Evolutionary conservation across 2,329 filamentous ascomycete species (phyloP), one percentile per base, ranked within the genome.

Genomic region (Pseudopithomyces chartarum): DNA sequence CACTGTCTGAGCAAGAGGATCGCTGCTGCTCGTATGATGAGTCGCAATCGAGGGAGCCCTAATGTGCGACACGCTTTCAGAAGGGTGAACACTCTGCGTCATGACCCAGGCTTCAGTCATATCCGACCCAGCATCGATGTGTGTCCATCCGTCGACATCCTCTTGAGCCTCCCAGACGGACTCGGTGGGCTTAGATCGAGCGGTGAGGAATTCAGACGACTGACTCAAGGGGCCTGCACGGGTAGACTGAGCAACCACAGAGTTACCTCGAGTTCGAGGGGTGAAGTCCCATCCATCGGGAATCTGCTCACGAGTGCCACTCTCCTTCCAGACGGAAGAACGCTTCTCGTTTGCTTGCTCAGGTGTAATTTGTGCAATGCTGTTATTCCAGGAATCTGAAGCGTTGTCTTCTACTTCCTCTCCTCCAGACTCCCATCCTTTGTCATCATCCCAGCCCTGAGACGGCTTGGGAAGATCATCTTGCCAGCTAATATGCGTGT

Each of bases 361-460:
- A 40, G 55, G 32, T 50, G 50, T 15, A 12, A 22, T 55, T 64
- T 62, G 63, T 1, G 64, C 59, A 12, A 65, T 59, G 7, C 60
- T 60, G 1, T 57, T 59, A 11, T 66, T 59, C 67, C 67, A 69
- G 3, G 63, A 60, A 7, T 68, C 65, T 4, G 52, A 4, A 10
- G 2, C 49, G 6, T 47, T 29, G 0, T 57, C 58, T 8, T 64
- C 52, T 3, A 44, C 20, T 0, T 57, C 58, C 12, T 64, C 54
- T 2, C 61, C 58, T 11, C 22, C 47, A 19, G 56, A 55, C 13
- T 29, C 48, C 66, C 66, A 71, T 8, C 42, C 56, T 8, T 42
- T 40, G 42, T 12, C 12, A 6, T 3, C 61, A 63, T 20, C 52
- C 46, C 20, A 44, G 50, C 38, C 66, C 56, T 43, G 57, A 60